phyloP scores from a whole-genome alignment of 805 yeast species.

The Ogataea paradorogensis region DNA sequence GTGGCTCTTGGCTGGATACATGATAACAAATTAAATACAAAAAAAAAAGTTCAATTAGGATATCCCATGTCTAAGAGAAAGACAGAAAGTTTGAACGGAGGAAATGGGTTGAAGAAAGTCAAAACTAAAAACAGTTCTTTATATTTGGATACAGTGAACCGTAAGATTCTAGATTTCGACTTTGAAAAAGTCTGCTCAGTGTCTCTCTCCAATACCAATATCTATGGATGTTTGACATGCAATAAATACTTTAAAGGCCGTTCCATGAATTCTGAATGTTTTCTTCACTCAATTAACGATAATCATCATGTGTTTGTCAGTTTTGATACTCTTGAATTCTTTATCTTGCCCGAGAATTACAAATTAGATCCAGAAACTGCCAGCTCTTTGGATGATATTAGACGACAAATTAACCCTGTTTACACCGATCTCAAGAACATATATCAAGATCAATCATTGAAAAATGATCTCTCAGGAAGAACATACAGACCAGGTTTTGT shows the following conservation, averaged over 20 bases:
- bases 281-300: constrained; percentile 58
- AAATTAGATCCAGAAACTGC: constrained; percentile 36
- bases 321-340: constrained; percentile 46
- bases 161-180: constrained; percentile 59
- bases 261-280: constrained; percentile 61
- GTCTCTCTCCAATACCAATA: constrained; percentile 55
- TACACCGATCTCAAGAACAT: constrained; percentile 40
- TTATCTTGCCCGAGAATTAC: constrained; percentile 61
- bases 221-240: constrained; percentile 72
- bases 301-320: constrained; percentile 64
- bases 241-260: constrained; percentile 74
- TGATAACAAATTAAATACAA: constrained; percentile 2
- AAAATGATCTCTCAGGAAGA: constrained; percentile 42
- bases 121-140: constrained; percentile 13
- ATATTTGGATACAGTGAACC: constrained; percentile 43
- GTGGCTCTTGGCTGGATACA: constrained; percentile 81
- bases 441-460: constrained; percentile 23
- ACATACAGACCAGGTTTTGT: constrained; percentile 60
- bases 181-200: constrained; percentile 64
- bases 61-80: constrained; percentile 2
- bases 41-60: neutral
- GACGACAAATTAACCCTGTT: constrained; percentile 49
- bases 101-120: neutral
- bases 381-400: constrained; percentile 48
- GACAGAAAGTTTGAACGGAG: neutral